These are phyloP conservation scores for Firmiana major DNA, from an alignment of 345 rosid genomes.

Conservation along the genomic window DNA sequence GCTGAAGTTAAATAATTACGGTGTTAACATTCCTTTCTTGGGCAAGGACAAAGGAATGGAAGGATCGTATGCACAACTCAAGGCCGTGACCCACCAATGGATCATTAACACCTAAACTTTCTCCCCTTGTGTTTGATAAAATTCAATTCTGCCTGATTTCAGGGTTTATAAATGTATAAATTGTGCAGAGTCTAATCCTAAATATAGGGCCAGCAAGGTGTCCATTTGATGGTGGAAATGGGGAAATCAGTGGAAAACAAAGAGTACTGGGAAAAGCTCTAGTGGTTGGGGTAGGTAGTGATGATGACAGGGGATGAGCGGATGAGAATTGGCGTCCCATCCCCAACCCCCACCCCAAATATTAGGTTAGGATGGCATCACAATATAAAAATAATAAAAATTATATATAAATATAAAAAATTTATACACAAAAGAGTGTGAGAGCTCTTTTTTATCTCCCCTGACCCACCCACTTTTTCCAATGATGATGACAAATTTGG, in stretches of 20 bases:
- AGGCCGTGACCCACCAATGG: background rate
- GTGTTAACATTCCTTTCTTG: background rate
- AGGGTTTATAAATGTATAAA: background rate
- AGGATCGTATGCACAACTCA: background rate
- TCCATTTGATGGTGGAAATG: background rate
- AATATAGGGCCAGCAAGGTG: background rate
- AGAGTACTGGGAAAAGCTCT: background rate
- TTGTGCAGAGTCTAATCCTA: background rate
- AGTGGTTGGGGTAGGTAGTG: constrained; percentile 79
- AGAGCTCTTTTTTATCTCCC: background rate
- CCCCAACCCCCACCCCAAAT: background rate
- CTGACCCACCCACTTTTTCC: background rate
- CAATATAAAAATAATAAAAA: too few relatives aligned
- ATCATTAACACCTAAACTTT: background rate
- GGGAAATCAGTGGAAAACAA: background rate
- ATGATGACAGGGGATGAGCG: constrained; percentile 32
- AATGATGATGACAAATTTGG: background rate
- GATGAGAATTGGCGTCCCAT: constrained; percentile 26
- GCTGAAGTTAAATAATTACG: background rate
- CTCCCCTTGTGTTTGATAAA: background rate
- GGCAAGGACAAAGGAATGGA: background rate
- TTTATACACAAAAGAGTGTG: background rate
- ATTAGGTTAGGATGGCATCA: background rate
- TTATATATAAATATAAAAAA: too few relatives aligned
- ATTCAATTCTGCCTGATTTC: background rate